Percentiles rank a stretch among this genome's conserved stretches.
phyloP scores from a whole-genome alignment of 768 basidiomycete species.

The Agaricus blazei region DNA sequence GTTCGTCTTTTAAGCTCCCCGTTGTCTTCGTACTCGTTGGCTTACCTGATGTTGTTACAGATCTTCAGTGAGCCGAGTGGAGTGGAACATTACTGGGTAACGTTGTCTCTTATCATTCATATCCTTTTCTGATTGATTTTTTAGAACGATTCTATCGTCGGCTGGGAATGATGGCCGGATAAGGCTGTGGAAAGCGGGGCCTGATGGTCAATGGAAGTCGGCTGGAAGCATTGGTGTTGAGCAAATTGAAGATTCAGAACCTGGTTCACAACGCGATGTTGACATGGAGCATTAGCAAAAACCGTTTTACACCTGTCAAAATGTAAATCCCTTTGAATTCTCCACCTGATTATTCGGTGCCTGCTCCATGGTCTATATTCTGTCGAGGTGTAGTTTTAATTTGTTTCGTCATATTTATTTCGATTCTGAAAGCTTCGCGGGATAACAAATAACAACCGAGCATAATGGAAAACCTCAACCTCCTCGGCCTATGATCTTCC shows the following conservation, averaged over 20 bases:
- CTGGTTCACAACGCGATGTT: slow-evolving; percentile 29
- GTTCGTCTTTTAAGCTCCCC: slow-evolving; percentile 28
- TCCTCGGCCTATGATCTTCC: too few species aligned
- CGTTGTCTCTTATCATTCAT: background rate
- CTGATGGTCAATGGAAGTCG: slow-evolving; percentile 80
- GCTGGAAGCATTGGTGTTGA: slow-evolving; percentile 82
- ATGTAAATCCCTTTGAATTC: background rate
- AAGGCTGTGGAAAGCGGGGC: slow-evolving; percentile 79
- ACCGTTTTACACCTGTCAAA: background rate
- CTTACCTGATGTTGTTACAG: slow-evolving; percentile 26
- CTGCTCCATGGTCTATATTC: too few species aligned
- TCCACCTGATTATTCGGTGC: too few species aligned
- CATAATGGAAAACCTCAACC: too few species aligned
- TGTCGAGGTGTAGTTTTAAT: too few species aligned
- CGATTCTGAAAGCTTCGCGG: too few species aligned
- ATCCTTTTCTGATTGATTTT: background rate
- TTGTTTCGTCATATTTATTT: too few species aligned
- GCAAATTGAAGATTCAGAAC: slow-evolving; percentile 46
- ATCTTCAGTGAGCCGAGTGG: slow-evolving; percentile 76
- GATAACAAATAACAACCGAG: too few species aligned
- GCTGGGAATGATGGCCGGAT: slow-evolving; percentile 82
- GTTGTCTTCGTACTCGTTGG: background rate
- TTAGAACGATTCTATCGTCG: slow-evolving; percentile 75
- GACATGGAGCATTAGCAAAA: slow-evolving; percentile 31
- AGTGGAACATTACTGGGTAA: slow-evolving; percentile 91